A percentile compares a stretch with the other conserved stretches of the same genome.
phyloP scores from a whole-genome alignment of 2,329 filamentous ascomycete genomes.

The Colletotrichum magnum region DNA sequence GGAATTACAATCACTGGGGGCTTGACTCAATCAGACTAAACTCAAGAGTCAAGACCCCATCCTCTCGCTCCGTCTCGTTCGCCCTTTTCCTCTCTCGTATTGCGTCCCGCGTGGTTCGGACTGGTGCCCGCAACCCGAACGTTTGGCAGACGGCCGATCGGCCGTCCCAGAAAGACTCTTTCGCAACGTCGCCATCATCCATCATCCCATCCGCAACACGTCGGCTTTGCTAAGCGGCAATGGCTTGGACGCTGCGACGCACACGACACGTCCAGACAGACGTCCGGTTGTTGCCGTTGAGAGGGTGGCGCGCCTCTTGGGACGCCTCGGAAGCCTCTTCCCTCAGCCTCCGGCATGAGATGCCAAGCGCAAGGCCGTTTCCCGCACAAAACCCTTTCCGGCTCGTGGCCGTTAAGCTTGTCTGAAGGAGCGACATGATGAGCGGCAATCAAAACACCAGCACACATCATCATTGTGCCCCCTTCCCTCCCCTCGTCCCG shows the following conservation, averaged over 20 bases:
- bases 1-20: constrained; percentile 10
- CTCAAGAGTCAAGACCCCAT: constrained; percentile 19
- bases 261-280: constrained; percentile 18
- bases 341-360: constrained; percentile 26
- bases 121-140: constrained; percentile 17
- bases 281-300: constrained; percentile 26
- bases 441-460: constrained; percentile 33
- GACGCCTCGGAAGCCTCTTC: constrained; percentile 17
- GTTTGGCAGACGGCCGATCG: constrained; percentile 1
- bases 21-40: constrained; percentile 5
- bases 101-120: not conserved
- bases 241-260: constrained; percentile 13
- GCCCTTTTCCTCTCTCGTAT: not conserved
- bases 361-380: constrained; percentile 16
- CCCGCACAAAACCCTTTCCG: not conserved
- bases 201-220: not conserved
- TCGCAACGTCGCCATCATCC: not conserved
- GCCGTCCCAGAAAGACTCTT: not conserved
- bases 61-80: not conserved
- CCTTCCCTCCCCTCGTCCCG: too few relatives aligned
- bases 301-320: not conserved
- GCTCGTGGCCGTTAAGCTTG: constrained; percentile 26
- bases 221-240: constrained; percentile 29
- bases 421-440: constrained; percentile 22
- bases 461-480: constrained; percentile 17